Evolutionary conservation across 257 asterid genomes (phyloP).

Genomic region (Solanum chiquidenum): DNA sequence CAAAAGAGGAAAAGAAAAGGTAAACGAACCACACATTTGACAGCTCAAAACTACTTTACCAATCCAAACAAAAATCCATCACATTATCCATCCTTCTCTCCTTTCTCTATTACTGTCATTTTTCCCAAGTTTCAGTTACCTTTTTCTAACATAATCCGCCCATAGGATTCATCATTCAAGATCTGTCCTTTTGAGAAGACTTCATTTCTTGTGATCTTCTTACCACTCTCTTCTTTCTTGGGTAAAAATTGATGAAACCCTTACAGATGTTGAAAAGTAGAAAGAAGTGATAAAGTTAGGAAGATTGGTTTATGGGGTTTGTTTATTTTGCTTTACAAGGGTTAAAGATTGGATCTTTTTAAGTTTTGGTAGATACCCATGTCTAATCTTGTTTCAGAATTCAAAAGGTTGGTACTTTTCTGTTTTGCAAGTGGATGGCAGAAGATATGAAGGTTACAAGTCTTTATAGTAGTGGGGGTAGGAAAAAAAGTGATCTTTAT

Average conservation of each 20-base stretch:
- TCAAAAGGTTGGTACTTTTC: not conserved
- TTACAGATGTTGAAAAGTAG: not conserved
- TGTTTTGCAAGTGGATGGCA: not conserved
- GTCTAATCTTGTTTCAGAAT: not conserved
- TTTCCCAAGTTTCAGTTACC: not conserved
- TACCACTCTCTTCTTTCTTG: not conserved
- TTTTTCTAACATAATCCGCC: not conserved
- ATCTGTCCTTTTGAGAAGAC: not conserved
- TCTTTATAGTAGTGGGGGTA: not conserved
- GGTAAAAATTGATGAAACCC: not conserved
- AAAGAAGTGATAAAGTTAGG: not conserved
- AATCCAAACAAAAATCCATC: conserved; percentile 4
- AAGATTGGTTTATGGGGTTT: conserved; percentile 11
- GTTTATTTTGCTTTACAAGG: conserved; percentile 6
- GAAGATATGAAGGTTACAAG: not conserved
- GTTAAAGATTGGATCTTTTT: conserved; percentile 20
- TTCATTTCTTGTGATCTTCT: not conserved
- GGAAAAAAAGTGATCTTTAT: not conserved
- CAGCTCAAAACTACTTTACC: not conserved
- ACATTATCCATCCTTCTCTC: not conserved
- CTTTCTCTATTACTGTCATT: not conserved
- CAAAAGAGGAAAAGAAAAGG: not conserved
- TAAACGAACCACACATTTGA: not conserved
- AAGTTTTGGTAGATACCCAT: not conserved
- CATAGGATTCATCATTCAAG: not conserved